These are phyloP conservation scores for Aegilops umbellulata DNA, from an alignment of 176 grass and related monocot species.

Conservation along the genomic window DNA sequence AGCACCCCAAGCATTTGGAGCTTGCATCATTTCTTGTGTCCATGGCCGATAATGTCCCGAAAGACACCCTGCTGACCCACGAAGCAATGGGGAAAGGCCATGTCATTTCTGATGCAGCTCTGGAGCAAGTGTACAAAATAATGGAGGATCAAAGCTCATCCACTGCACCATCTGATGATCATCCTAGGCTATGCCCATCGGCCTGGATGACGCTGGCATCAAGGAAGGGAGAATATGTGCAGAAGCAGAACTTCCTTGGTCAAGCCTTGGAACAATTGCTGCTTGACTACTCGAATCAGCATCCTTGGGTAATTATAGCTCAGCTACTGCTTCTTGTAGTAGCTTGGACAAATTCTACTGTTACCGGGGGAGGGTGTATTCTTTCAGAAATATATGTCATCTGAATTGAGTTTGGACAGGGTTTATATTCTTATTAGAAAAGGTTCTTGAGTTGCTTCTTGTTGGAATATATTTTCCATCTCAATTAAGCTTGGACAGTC, in stretches of 20 bases:
- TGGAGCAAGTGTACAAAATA: not conserved
- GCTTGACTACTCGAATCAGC: not conserved
- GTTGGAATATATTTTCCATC: not conserved
- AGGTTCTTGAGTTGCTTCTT: not conserved
- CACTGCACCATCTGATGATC: not conserved
- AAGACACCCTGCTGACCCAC: not conserved
- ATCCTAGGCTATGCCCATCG: not conserved
- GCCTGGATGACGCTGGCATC: slow-evolving; percentile 1
- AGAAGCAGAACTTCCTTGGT: slow-evolving; percentile 12
- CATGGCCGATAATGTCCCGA: not conserved
- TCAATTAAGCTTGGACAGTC: not conserved
- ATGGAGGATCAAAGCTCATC: not conserved
- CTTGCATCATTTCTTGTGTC: slow-evolving; percentile 12
- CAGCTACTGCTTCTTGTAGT: too few species aligned
- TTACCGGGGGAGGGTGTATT: too few species aligned
- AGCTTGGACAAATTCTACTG: too few species aligned
- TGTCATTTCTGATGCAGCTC: slow-evolving; percentile 16
- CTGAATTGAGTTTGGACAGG: too few species aligned
- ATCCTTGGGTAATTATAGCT: slow-evolving; percentile 10
- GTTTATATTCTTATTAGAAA: too few species aligned
- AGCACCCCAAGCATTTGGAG: slow-evolving; percentile 16
- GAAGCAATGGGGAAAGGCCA: not conserved
- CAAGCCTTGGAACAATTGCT: slow-evolving; percentile 10
- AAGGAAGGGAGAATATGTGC: not conserved
- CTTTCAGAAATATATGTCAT: too few species aligned